A percentile compares a stretch with the other conserved stretches of the same genome.
These are phyloP conservation scores for Rosa chinensis DNA, from an alignment of 306 rosid genomes.

Conservation along the genomic window DNA sequence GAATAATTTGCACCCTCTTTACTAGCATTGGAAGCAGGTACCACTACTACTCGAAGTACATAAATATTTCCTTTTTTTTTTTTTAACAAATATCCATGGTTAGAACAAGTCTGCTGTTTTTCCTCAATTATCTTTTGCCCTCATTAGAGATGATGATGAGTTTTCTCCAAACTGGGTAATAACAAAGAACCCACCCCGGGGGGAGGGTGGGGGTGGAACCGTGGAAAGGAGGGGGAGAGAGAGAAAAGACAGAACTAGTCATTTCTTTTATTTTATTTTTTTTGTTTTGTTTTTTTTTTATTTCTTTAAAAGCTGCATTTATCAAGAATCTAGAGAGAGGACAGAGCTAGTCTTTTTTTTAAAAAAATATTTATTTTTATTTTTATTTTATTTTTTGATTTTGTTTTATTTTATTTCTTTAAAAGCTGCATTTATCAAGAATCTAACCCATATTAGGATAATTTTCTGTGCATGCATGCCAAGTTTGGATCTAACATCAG, in stretches of 20 bases:
- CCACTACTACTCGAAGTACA: background rate
- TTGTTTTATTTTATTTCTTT: background rate
- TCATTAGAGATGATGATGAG: conserved; percentile 15
- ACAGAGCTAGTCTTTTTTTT: conserved; percentile 13
- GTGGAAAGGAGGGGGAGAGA: background rate
- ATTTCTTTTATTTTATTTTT: background rate
- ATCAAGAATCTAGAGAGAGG: conserved; percentile 35
- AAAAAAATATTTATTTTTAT: no score
- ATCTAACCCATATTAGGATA: conserved; percentile 31
- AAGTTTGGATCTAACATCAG: conserved; percentile 43
- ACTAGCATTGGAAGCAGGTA: conserved; percentile 93
- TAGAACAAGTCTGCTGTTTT: background rate
- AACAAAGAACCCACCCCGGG: background rate
- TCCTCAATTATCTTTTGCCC: conserved; percentile 11
- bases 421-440: conserved; percentile 19
- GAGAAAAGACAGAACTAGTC: conserved; percentile 3
- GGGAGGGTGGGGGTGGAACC: no score
- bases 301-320: background rate
- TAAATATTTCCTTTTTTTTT: background rate
- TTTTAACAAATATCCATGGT: background rate
- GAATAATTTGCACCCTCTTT: conserved; percentile 74
- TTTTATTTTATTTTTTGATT: background rate
- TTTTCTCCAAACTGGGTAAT: conserved; percentile 31
- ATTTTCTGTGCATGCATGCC: conserved; percentile 40
- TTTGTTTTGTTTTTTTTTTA: background rate